phyloP scores from a whole-genome alignment of 768 basidiomycete genomes.

The Phanerochaete sordida region DNA sequence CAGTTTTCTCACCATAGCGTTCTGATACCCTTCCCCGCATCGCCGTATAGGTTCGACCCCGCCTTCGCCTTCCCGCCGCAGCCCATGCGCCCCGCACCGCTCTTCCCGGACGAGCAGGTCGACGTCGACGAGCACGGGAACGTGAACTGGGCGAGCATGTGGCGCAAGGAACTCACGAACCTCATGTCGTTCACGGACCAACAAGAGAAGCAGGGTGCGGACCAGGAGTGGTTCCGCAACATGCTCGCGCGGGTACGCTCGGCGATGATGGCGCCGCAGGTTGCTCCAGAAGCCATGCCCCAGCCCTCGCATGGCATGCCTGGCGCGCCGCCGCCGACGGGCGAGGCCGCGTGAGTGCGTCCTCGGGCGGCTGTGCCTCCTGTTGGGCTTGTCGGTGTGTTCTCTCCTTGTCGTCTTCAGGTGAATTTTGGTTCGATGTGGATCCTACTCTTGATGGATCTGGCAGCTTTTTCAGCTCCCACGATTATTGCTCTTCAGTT shows the following conservation, averaged over 20 bases:
- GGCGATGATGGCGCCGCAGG: conserved; percentile 54
- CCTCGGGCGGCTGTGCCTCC: background rate
- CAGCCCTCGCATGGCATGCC: conserved; percentile 19
- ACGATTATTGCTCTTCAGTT: background rate
- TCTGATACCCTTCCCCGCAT: conserved; percentile 3
- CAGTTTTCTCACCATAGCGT: background rate
- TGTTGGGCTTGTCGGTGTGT: background rate
- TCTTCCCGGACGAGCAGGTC: conserved; percentile 63
- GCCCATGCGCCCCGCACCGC: conserved; percentile 58
- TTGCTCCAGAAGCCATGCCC: conserved; percentile 19
- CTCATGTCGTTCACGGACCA: conserved; percentile 74
- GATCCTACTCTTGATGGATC: background rate
- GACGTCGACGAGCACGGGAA: conserved; percentile 74
- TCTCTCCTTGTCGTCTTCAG: background rate
- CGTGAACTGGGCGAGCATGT: conserved; percentile 74
- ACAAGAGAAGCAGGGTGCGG: conserved; percentile 78
- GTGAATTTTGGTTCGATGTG: background rate
- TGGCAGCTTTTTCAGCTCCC: background rate
- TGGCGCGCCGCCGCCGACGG: conserved; percentile 20
- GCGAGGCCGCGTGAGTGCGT: conserved; percentile 12
- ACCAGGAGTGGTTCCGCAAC: conserved; percentile 83
- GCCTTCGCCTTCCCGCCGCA: conserved; percentile 53
- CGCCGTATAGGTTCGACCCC: conserved; percentile 60
- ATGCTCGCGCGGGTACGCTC: conserved; percentile 78
- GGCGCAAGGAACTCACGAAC: conserved; percentile 77